Conservation (phyloP, 75 land plant genomes). For the Selaginella tamariscina region DNA sequence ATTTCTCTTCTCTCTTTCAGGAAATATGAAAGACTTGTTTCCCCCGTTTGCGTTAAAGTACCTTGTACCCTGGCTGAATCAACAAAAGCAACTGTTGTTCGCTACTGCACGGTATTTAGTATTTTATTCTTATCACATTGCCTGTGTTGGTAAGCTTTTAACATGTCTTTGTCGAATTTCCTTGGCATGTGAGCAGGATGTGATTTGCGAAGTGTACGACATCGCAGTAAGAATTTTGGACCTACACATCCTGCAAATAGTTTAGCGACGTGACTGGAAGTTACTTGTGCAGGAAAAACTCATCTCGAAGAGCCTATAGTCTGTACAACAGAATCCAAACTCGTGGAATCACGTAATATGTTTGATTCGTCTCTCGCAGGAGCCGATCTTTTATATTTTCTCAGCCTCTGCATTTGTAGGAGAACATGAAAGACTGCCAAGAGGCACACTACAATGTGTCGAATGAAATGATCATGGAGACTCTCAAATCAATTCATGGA, state of each 20-base stretch:
- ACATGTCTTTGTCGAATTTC: constrained; percentile 1
- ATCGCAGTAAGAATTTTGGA: constrained; percentile 1
- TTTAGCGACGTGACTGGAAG: not conserved
- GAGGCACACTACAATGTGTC: not conserved
- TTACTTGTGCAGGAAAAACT: not conserved
- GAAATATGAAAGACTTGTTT: not conserved
- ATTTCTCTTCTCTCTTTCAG: not conserved
- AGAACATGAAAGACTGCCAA: constrained; percentile 1
- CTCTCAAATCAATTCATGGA: no score
- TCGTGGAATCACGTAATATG: no score
- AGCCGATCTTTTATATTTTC: no score
- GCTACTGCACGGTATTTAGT: not conserved
- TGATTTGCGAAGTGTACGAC: constrained; percentile 1
- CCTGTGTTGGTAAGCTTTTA: not conserved
- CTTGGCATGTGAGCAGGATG: constrained; percentile 1
- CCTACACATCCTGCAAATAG: not conserved
- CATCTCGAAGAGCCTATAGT: constrained; percentile 1
- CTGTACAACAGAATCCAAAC: no score
- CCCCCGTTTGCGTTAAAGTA: not conserved
- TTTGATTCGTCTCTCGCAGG: no score
- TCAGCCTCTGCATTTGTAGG: constrained; percentile 1
- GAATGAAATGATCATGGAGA: no score
- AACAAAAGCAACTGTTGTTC: constrained; percentile 1
- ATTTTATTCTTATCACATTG: constrained; percentile 2
- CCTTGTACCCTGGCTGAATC: constrained; percentile 3